Percentiles rank a stretch among this genome's conserved stretches.
These are phyloP conservation scores for Pulicaria dysenterica DNA, from an alignment of 129 eudicot genomes.

Conservation along the genomic window DNA sequence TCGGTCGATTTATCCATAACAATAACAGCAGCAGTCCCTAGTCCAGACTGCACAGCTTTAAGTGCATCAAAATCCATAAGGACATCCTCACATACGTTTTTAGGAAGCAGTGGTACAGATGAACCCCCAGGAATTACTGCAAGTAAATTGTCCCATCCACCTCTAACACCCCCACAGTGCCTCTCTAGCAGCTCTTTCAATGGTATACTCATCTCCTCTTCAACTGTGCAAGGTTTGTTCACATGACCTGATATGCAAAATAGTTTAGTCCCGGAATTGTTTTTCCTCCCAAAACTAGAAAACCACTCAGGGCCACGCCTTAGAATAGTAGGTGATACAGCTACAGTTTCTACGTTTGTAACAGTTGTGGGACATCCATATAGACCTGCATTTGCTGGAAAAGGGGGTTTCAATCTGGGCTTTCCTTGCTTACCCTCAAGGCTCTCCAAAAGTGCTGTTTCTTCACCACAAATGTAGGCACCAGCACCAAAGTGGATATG, in stretches of 20 bases:
- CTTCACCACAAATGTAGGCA: slow-evolving; percentile 96
- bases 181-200: slow-evolving; percentile 86
- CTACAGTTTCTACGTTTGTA: slow-evolving; percentile 90
- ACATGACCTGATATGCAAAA: slow-evolving; percentile 92
- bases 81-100: slow-evolving; percentile 74
- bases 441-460: slow-evolving; percentile 90
- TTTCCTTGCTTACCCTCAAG: slow-evolving; percentile 96
- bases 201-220: slow-evolving; percentile 95
- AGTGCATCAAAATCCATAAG: slow-evolving; percentile 95
- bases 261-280: slow-evolving; percentile 86
- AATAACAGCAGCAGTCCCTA: slow-evolving; percentile 96
- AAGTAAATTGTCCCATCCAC: slow-evolving; percentile 93
- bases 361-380: slow-evolving; percentile 97
- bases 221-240: slow-evolving; percentile 93
- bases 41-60: slow-evolving; percentile 84
- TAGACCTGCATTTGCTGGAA: slow-evolving; percentile 88
- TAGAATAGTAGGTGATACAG: slow-evolving; percentile 91
- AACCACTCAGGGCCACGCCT: slow-evolving; percentile 98
- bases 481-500: slow-evolving; percentile 96
- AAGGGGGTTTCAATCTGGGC: slow-evolving; percentile 96
- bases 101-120: slow-evolving; percentile 78
- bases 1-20: slow-evolving; percentile 96
- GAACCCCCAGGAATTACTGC: slow-evolving; percentile 97
- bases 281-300: slow-evolving; percentile 89
- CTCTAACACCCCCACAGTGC: slow-evolving; percentile 94